These are phyloP conservation scores for Scheffersomyces stipitis DNA, from an alignment of 805 yeast genomes.

Conservation along the genomic window DNA sequence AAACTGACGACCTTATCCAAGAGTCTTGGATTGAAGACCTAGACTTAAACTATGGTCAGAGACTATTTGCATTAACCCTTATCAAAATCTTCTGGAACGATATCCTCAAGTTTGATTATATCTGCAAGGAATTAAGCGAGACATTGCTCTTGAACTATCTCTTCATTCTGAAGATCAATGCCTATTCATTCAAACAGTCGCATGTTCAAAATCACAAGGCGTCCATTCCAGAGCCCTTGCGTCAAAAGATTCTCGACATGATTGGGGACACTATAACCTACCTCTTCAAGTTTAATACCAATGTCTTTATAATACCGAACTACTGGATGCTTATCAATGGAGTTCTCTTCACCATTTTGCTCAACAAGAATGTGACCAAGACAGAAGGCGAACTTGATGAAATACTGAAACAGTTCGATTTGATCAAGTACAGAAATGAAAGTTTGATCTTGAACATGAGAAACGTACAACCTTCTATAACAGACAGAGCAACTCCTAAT, in stretches of 20 bases:
- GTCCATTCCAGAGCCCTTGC: conserved; percentile 13
- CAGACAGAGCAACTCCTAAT: background rate
- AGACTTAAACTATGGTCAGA: conserved; percentile 34
- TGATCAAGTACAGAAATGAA: conserved; percentile 68
- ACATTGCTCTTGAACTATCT: conserved; percentile 51
- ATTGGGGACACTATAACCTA: conserved; percentile 33
- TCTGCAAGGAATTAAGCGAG: conserved; percentile 67
- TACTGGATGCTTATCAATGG: conserved; percentile 59
- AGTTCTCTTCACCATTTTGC: conserved; percentile 41
- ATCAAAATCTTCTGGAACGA: conserved; percentile 73
- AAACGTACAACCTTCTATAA: conserved; percentile 8
- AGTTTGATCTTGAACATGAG: conserved; percentile 58
- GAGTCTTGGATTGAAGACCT: conserved; percentile 13
- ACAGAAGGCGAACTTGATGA: conserved; percentile 25
- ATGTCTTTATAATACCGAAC: conserved; percentile 62
- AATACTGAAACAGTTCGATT: conserved; percentile 50
- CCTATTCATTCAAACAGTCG: conserved; percentile 8
- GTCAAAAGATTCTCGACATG: conserved; percentile 26
- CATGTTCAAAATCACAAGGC: conserved; percentile 1
- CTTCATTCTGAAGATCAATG: conserved; percentile 33
- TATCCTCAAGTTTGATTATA: conserved; percentile 51
- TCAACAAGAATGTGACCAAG: conserved; percentile 12
- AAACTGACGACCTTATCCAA: conserved; percentile 20
- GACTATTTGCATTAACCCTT: conserved; percentile 43
- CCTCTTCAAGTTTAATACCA: conserved; percentile 51